phyloP scores from a whole-genome alignment of 352 stramenopile species.

The Globisporangium okanoganense region DNA sequence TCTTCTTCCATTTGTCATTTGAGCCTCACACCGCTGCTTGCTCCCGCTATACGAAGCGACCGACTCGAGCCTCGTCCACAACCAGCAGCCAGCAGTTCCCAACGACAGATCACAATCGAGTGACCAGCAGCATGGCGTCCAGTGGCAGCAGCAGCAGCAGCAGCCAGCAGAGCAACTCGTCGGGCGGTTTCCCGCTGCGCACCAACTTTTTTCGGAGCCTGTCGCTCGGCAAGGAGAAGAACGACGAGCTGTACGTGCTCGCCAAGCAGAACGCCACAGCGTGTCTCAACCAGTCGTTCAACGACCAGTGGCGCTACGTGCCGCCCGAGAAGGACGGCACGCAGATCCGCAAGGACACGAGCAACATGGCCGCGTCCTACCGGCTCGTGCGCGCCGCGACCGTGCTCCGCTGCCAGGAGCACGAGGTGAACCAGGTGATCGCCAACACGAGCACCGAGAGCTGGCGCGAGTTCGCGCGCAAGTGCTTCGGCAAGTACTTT shows the following conservation, averaged over 20 bases:
- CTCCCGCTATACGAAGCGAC: neutral
- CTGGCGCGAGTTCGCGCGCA: slow-evolving; percentile 70
- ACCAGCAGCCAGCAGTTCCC: no score
- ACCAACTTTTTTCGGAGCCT: slow-evolving; percentile 72
- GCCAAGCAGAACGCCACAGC: slow-evolving; percentile 52
- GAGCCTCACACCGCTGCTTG: neutral
- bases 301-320: slow-evolving; percentile 79
- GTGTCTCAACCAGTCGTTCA: slow-evolving; percentile 68
- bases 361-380: slow-evolving; percentile 62
- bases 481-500: slow-evolving; percentile 75
- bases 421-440: slow-evolving; percentile 73
- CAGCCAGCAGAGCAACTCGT: slow-evolving; percentile 4
- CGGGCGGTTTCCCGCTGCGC: slow-evolving; percentile 53
- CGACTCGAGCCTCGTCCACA: no score
- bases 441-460: slow-evolving; percentile 67
- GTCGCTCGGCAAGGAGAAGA: slow-evolving; percentile 51
- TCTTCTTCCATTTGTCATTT: slow-evolving; percentile 10
- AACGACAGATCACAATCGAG: neutral
- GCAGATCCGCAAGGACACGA: slow-evolving; percentile 81
- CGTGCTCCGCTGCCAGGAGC: slow-evolving; percentile 67
- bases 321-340: slow-evolving; percentile 75
- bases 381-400: slow-evolving; percentile 63
- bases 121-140: neutral
- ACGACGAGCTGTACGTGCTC: slow-evolving; percentile 44
- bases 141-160: slow-evolving; percentile 2